Evolutionary conservation across 768 basidiomycete genomes (phyloP), one percentile per base, ranked within the genome.

Genomic region (Hemileccinum rubropunctum): DNA sequence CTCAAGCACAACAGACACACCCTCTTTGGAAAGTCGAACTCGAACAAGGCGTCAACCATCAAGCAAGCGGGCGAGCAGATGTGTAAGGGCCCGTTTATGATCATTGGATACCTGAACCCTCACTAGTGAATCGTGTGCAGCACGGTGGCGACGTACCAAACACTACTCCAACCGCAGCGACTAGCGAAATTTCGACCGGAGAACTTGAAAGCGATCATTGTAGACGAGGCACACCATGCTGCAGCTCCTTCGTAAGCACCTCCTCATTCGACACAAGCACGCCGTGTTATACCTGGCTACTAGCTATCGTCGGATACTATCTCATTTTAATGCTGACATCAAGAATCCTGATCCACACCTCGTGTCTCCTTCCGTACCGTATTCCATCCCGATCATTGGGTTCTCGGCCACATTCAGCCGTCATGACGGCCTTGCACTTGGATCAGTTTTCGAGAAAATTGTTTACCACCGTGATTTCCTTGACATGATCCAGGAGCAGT

Each of bases 191-290:
- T 95, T 63, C 74, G 84, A 60, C 85, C 87, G 3, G 60, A 66
- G 10, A 60, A 53, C 40, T 68, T 91, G 53, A 91, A 87, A 59
- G 87, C 86, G 14, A 74, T 97, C 51, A 83, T 95, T 39, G 75
- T 97, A 3, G 94, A 97, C 60, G 94, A 97, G 69, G 95, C 95
- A 1, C 95, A 98, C 64, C 95, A 98, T 67, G 89, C 95, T 26
- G 94, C 91, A 34, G 90, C 95, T 9, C 84, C 86, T 27, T 93
- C 94, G 83, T 95, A 71, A 47, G 32, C n/a, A 15, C n/a, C n/a
- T n/a, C n/a, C 34, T 18, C 30, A 20, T 42, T 21, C 27, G n/a
- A 21, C 4, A 26, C 33, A 13, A 3, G 27, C 11, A 42, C 17
- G 15, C 18, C 4, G 23, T 33, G 5, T 26, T 20, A 36, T 43